Evolutionary conservation across 306 rosid genomes (phyloP), one percentile per base, ranked within the genome.

Genomic region (Ziziphus jujuba): DNA sequence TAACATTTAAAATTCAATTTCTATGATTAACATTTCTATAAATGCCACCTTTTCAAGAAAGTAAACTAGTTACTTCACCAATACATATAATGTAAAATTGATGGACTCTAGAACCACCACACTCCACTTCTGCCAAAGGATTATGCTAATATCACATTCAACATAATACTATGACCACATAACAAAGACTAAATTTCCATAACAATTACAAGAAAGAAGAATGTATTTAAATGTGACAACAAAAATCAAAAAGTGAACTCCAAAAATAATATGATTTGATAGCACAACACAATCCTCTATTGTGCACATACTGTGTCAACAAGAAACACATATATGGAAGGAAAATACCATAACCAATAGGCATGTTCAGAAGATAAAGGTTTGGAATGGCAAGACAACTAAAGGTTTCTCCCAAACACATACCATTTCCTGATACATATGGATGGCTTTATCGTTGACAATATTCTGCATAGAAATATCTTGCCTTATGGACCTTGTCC

Each of bases 401-500:
- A 4, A 75, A 43, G 52, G 36, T 47, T 47, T 47, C 15, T 63
- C 53, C 67, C 71, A 56, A 68, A 66, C 70, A 47, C 81, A 23
- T 82, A 90, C 98, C 93, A 90, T 93, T 82, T 68, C 76, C 77
- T 93, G 90, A 65, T 90, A 87, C 89, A 93, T 66, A 75, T 23
- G 49, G 74, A 90, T 69, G 50, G 84, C 95, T 81, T 81, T 83
- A 33, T 78, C 80, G 51, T 79, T 79, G 57, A 72, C 80, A 67
- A 87, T 84, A 75, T 75, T 78, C 73, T 93, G 98, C 89, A 88
- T 86, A n/a, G 90, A 83, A 56, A 93, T 81, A 82, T 93, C 98
- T 73, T 93, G 98, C 35, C 97, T 81, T 65, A 93, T 84, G 53
- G 98, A 93, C 77, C 98, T 90, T 51, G 91, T 90, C 78, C 98